These are phyloP conservation scores for Erysiphe pulchra DNA, from an alignment of 2,329 filamentous ascomycete genomes.

Conservation along the genomic window DNA sequence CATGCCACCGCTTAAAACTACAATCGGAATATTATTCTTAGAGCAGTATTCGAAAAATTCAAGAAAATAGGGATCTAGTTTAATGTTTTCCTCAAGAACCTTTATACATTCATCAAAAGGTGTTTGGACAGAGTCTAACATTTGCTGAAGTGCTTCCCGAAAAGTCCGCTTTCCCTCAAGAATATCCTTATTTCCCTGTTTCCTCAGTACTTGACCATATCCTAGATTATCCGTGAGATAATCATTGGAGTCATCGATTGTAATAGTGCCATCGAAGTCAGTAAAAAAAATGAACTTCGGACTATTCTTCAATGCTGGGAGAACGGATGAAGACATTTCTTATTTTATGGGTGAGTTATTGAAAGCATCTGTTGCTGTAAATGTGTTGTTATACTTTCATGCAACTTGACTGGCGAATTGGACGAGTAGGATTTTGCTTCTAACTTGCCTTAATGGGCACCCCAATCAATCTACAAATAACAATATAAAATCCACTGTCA, in stretches of 20 bases:
- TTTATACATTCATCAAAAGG: slow-evolving; percentile 66
- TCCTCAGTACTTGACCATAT: slow-evolving; percentile 47
- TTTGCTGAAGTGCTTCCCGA: slow-evolving; percentile 66
- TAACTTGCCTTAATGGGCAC: no score
- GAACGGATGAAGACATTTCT: slow-evolving; percentile 13
- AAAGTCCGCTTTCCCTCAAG: slow-evolving; percentile 47
- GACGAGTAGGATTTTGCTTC: no score
- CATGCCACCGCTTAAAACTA: slow-evolving; percentile 86
- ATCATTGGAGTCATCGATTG: slow-evolving; percentile 39
- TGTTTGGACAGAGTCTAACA: slow-evolving; percentile 67
- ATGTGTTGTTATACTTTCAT: no score
- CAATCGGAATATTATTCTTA: slow-evolving; percentile 65
- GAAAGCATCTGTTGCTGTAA: no score
- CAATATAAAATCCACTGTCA: no score
- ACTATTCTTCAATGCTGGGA: slow-evolving; percentile 35
- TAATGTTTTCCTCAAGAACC: slow-evolving; percentile 56
- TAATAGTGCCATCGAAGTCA: slow-evolving; percentile 95
- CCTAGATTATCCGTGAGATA: slow-evolving; percentile 77
- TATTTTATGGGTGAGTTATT: no score
- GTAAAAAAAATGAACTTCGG: slow-evolving; percentile 96
- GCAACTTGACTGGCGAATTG: no score
- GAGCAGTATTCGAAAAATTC: slow-evolving; percentile 69
- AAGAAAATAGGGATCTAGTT: slow-evolving; percentile 68
- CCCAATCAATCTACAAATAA: no score
- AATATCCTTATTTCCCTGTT: slow-evolving; percentile 49